phyloP scores from a whole-genome alignment of 1,284 basidiomycete species.

The Clitocybe nebularis region DNA sequence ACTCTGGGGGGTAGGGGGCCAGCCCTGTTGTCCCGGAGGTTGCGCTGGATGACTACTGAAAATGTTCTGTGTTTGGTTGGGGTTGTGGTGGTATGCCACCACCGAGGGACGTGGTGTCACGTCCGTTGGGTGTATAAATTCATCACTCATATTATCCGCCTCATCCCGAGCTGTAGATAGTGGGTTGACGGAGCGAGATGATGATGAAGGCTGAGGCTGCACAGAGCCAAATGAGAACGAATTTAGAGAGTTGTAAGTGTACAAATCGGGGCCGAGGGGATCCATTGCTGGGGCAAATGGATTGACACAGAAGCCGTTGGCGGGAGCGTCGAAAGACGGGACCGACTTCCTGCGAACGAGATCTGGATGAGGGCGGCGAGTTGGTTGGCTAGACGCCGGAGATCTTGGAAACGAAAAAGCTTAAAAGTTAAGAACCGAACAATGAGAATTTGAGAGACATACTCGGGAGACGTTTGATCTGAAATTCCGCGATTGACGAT shows the following conservation, averaged over 20 bases:
- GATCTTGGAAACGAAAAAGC: constrained; percentile 11
- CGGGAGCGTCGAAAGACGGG: constrained; percentile 4
- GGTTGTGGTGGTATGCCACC: constrained; percentile 26
- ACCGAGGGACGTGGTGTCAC: constrained; percentile 55
- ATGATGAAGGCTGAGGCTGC: constrained; percentile 19
- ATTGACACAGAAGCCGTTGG: constrained; percentile 6
- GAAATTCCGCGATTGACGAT: constrained; percentile 9
- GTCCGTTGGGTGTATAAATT: constrained; percentile 32
- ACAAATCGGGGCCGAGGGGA: constrained; percentile 15
- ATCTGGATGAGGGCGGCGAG: constrained; percentile 10
- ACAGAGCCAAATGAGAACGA: constrained; percentile 38
- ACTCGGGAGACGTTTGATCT: constrained; percentile 10
- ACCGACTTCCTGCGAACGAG: constrained; percentile 5
- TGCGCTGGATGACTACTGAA: constrained; percentile 40
- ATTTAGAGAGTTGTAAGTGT: constrained; percentile 26
- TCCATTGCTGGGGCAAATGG: constrained; percentile 8
- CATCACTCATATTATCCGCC: constrained; percentile 26
- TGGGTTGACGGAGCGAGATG: constrained; percentile 26
- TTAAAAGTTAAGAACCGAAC: background rate
- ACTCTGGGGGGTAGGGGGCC: constrained; percentile 5
- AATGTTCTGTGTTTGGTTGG: constrained; percentile 11
- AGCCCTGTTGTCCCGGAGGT: constrained; percentile 13
- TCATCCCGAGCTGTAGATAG: constrained; percentile 27
- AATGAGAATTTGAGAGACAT: constrained; percentile 2
- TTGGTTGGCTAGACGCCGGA: constrained; percentile 9